Conservation (phyloP, 2,329 filamentous ascomycete species). For the Colletotrichum tabaci region DNA sequence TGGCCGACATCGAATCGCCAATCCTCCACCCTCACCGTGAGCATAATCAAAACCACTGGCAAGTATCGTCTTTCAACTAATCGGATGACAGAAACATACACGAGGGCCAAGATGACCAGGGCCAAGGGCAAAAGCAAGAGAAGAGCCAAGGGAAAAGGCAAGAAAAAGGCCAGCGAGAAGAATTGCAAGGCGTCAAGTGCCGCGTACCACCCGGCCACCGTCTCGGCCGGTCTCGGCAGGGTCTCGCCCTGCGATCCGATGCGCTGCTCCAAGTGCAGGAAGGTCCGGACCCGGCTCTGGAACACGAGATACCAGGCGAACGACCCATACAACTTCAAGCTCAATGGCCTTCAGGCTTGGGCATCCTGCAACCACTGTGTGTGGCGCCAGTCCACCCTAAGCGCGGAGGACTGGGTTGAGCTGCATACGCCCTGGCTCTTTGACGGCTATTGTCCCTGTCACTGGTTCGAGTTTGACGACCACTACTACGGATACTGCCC, state of each 20-base stretch:
- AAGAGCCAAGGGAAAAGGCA: neutral
- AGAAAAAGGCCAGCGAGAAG: neutral
- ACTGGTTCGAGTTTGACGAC: neutral
- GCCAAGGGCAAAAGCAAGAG: too few species aligned
- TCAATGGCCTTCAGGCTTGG: neutral
- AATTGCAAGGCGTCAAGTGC: neutral
- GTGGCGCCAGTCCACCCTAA: neutral
- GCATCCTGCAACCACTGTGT: conserved; percentile 17
- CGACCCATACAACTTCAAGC: neutral
- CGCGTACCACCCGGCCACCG: neutral
- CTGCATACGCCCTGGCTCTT: conserved; percentile 5
- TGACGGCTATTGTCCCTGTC: conserved; percentile 11
- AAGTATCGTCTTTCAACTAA: too few species aligned
- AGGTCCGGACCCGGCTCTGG: neutral
- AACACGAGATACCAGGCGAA: neutral
- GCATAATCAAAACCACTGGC: too few species aligned
- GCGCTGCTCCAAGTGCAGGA: neutral
- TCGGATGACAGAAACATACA: too few species aligned
- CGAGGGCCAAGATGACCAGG: too few species aligned
- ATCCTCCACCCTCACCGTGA: too few species aligned
- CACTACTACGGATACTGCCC: conserved; percentile 16
- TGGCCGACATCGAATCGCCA: too few species aligned
- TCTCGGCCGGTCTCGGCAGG: neutral
- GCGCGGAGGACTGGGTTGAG: neutral
- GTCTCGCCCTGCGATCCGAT: too few species aligned